Percentiles rank a stretch among this genome's conserved stretches.
These are phyloP conservation scores for Sungouiozyma ichnusensis DNA, from an alignment of 805 yeast genomes.

Conservation along the genomic window DNA sequence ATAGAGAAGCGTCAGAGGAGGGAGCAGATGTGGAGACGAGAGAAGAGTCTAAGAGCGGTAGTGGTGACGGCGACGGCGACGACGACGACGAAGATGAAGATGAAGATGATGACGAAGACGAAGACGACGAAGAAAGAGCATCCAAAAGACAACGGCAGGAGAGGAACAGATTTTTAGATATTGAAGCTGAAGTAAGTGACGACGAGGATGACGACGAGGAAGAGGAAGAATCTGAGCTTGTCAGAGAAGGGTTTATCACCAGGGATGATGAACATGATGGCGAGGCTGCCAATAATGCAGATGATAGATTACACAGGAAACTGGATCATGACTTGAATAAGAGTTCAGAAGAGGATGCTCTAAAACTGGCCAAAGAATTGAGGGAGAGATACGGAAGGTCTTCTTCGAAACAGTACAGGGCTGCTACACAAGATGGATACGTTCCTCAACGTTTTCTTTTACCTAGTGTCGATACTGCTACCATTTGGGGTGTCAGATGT, in stretches of 20 bases:
- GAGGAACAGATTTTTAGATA: constrained; percentile 87
- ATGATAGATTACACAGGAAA: constrained; percentile 83
- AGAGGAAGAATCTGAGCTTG: constrained; percentile 82
- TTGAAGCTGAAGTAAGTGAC: constrained; percentile 97
- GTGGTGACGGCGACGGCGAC: constrained; percentile 31
- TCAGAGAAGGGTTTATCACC: constrained; percentile 72
- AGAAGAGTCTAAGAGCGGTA: constrained; percentile 7
- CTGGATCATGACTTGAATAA: constrained; percentile 80
- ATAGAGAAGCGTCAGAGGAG: constrained; percentile 9
- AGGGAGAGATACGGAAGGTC: constrained; percentile 87
- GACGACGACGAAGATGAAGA: constrained; percentile 39
- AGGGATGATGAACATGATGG: constrained; percentile 42
- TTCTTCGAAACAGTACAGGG: constrained; percentile 64
- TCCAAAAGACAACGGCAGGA: constrained; percentile 36
- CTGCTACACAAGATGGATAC: constrained; percentile 65
- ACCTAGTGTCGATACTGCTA: constrained; percentile 94
- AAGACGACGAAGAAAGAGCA: constrained; percentile 38
- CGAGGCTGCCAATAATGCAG: constrained; percentile 36
- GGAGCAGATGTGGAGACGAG: constrained; percentile 25
- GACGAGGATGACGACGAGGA: constrained; percentile 91
- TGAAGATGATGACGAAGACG: constrained; percentile 53
- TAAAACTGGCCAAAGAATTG: constrained; percentile 80
- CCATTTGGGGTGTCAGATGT: constrained; percentile 91
- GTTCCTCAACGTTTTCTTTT: constrained; percentile 88
- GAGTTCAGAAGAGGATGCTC: constrained; percentile 90